Evolutionary conservation across 768 basidiomycete genomes (phyloP).

Genomic region (Pisolithus tinctorius): DNA sequence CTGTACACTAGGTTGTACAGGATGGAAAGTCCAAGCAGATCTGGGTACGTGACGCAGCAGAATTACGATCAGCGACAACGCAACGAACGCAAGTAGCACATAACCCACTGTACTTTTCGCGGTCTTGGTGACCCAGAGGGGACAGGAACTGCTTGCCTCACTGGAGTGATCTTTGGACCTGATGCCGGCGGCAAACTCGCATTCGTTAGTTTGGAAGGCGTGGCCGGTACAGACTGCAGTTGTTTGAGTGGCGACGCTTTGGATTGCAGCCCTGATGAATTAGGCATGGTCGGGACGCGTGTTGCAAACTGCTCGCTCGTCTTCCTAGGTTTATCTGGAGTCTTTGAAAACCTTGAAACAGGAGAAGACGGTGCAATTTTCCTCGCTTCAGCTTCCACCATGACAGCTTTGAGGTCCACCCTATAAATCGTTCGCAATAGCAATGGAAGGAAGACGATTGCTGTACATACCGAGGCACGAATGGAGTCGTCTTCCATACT

Average conservation of each 20-base stretch:
- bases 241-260: constrained; percentile 10
- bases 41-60: constrained; percentile 15
- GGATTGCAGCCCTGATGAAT: neutral
- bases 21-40: constrained; percentile 59
- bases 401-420: constrained; percentile 78
- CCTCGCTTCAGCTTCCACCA: constrained; percentile 64
- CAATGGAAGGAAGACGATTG: constrained; percentile 9
- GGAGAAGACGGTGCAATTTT: constrained; percentile 11
- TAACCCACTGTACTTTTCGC: constrained; percentile 46
- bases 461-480: constrained; percentile 43
- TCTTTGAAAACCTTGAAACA: neutral
- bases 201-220: constrained; percentile 15
- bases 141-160: constrained; percentile 33
- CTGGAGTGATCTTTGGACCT: constrained; percentile 62
- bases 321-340: neutral
- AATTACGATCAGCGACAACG: too few species aligned
- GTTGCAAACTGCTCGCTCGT: neutral
- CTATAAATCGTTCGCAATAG: constrained; percentile 31
- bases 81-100: too few species aligned
- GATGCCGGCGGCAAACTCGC: constrained; percentile 27
- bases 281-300: neutral
- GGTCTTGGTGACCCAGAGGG: constrained; percentile 21
- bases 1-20: constrained; percentile 41
- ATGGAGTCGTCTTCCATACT: constrained; percentile 42
- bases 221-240: constrained; percentile 15